These are phyloP conservation scores for Collybia nuda DNA, from an alignment of 768 basidiomycete genomes.

Conservation along the genomic window DNA sequence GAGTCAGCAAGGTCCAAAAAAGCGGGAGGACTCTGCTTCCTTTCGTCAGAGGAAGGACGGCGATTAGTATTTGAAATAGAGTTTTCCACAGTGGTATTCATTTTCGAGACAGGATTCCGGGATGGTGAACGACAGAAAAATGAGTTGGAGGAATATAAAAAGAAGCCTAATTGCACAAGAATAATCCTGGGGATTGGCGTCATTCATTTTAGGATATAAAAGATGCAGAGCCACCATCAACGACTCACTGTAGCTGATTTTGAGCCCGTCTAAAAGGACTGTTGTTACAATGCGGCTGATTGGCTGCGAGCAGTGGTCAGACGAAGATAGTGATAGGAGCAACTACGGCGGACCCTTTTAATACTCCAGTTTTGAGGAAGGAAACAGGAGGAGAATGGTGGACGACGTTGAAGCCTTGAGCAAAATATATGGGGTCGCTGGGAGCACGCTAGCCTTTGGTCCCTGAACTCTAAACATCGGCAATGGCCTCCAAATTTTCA, in stretches of 20 bases:
- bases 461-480: constrained; percentile 48
- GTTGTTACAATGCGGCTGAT: constrained; percentile 77
- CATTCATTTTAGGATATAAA: constrained; percentile 18
- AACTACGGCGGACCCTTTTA: constrained; percentile 46
- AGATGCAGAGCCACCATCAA: constrained; percentile 21
- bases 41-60: constrained; percentile 63
- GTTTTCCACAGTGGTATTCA: constrained; percentile 71
- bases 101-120: constrained; percentile 58
- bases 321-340: constrained; percentile 16
- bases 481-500: constrained; percentile 51
- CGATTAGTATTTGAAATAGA: constrained; percentile 75
- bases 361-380: constrained; percentile 37
- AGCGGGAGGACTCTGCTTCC: constrained; percentile 87
- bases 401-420: constrained; percentile 26
- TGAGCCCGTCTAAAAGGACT: constrained; percentile 77
- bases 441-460: constrained; percentile 40
- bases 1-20: constrained; percentile 94
- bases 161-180: constrained; percentile 67
- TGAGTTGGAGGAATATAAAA: constrained; percentile 54
- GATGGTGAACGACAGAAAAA: constrained; percentile 45
- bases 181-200: constrained; percentile 42
- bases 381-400: constrained; percentile 33
- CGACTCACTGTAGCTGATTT: constrained; percentile 67
- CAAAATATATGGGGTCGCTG: constrained; percentile 45
- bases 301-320: constrained; percentile 26